Base-by-base conservation (phyloP, 345 rosid species). In the Eucalyptus erythrocorys region DNA sequence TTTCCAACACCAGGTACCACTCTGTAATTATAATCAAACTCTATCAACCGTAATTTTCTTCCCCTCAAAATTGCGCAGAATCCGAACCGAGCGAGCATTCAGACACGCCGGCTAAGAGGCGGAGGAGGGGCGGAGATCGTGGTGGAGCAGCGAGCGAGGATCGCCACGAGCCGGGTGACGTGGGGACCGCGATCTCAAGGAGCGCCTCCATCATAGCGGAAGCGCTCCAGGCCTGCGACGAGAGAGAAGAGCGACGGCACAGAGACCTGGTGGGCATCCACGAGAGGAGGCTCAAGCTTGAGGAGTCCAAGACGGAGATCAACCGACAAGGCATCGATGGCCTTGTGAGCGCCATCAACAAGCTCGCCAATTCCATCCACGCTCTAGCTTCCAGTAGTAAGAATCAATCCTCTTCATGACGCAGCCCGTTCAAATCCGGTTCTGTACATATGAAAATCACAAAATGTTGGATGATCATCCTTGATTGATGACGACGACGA, bases 201-300 rank as follows among this genome's bases (percentile, higher is more conserved):
- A 94, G 99, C 85, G 98, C 97, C 85, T 91, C 96, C 89, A 92
- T 94, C 37, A 95, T 97, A 90, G 97, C 99, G 79, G 95, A 94
- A 88, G 98, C 99, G 17, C 90, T 97, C 34, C 95, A 90, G 85
- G 96, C 94, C 6, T 90, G 96, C 55, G 95, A 95, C 59, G 96
- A 97, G 92, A 94, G 94, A 85, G 93, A 94, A 85, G 99, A 93
- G 88, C 92, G 92, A 88, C 92, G 99, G 59, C 98, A 97, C 87
- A 93, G 92, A 49, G 99, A 95, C 87, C 92, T 93, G n/a, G 48
- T 96, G 86, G 92, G 88, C 81, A 76, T 97, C 88, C 96, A 93
- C 82, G 96, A 95, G 87, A 93, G 95, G 90, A 95, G 97, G 89
- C 89, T 96, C 19, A 90, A 87, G 95, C 91, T 95, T 24, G 99